Evolutionary conservation across 306 rosid genomes (phyloP), one percentile per base, ranked within the genome.

Genomic region (Vigna hirtella): DNA sequence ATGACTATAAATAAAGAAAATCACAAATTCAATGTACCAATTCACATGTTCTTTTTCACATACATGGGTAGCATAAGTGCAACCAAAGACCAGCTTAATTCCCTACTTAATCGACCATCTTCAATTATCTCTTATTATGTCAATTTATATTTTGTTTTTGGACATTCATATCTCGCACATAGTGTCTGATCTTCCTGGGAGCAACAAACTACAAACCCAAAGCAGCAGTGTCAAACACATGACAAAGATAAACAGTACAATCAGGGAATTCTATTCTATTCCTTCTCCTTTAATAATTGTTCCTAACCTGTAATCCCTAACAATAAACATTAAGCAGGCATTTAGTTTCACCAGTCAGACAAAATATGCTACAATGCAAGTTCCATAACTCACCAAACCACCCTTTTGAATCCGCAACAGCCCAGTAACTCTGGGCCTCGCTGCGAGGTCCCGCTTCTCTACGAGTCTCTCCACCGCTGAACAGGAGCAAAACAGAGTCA

Each of bases 341-440:
- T 10, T 47, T 9, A 67, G 18, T 74, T 74, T 43, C 81, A 75
- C 66, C 18, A 32, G 18, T 24, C 30, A 65, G 4, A 42, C 45
- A 57, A 1, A 71, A 53, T 13, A 66, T n/a, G 26, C 45, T 2
- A 7, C 66, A 66, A 74, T 14, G 26, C 51, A 66, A 77, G 7
- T 12, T 38, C 32, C 4, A 43, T 34, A 17, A 85, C 95, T 85
- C 83, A 93, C 99, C 97, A 81, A 93, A 93, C 98, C 99, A 95
- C 86, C 84, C 85, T 83, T 85, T 88, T 7, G 85, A 84, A 78
- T 93, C 97, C 2, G 98, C 95, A 45, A 92, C 97, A 53, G 91
- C 95, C 96, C 98, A 95, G 83, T 91, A 95, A 83, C 98, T 95
- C 87, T 95, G 98, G 0, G 98, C 98, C 83, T 95, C 98, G 34